Percentiles rank a stretch among this genome's conserved stretches.
These are phyloP conservation scores for Hygrophoropsis aurantiaca DNA, from an alignment of 768 basidiomycete species.

Conservation along the genomic window DNA sequence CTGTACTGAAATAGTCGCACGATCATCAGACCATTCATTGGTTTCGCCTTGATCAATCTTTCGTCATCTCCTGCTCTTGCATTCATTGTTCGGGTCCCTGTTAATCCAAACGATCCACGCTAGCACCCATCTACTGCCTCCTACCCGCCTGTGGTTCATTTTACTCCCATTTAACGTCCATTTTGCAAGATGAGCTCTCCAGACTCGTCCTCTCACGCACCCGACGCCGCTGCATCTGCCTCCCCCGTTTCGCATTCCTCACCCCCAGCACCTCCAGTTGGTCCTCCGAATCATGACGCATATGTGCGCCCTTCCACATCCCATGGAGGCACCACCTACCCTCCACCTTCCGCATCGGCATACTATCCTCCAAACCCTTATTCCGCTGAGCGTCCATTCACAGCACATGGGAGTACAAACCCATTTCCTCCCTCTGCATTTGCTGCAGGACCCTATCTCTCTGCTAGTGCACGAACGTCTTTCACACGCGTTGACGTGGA, in stretches of 20 bases:
- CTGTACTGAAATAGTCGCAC: no score
- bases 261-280: conserved; percentile 5
- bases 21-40: neutral
- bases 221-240: neutral
- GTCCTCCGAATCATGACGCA: conserved; percentile 24
- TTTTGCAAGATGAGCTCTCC: neutral
- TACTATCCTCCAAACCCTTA: conserved; percentile 1
- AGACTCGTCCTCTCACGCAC: neutral
- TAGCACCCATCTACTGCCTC: no score
- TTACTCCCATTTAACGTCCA: neutral
- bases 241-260: conserved; percentile 3
- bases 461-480: conserved; percentile 52
- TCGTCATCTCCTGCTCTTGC: neutral
- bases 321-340: conserved; percentile 17
- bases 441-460: conserved; percentile 23
- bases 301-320: conserved; percentile 29
- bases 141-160: neutral
- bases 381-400: conserved; percentile 19
- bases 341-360: conserved; percentile 8
- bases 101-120: no score
- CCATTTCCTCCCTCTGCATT: neutral
- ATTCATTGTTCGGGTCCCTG: neutral
- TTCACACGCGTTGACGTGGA: conserved; percentile 51
- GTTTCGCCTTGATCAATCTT: neutral
- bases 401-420: conserved; percentile 12